Evolutionary conservation across 2,329 filamentous ascomycete species (phyloP), one percentile per base, ranked within the genome.

Genomic region (Sclerotinia minor): DNA sequence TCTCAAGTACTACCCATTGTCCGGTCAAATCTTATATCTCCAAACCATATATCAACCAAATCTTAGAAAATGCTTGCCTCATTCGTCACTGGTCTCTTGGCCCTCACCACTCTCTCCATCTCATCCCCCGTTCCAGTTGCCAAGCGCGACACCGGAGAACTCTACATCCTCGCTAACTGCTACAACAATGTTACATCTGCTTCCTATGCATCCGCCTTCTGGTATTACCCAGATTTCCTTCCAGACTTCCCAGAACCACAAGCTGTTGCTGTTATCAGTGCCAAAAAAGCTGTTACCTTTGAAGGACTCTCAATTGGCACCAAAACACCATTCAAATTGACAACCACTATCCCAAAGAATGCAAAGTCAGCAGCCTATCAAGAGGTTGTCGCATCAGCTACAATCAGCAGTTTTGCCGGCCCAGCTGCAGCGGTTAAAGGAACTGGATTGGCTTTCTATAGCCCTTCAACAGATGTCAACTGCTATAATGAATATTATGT

Each of bases 141-240:
- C 9, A 59, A 66, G 45, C 64, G 53, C 17, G 64, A 66, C 11
- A 66, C 64, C 13, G 53, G 44, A n/a, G 64, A 66, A 8, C 64
- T 66, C 8, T 66, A 41, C 11, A 66, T 66, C 32, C 64, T 66
- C 29, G n/a, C 64, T 29, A 59, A 65, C 44, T 65, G 64, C 41
- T 59, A 65, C 64, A 59, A 47, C 44, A 65, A 58, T 17, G 7
- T 65, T 29, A 65, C 64, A n/a, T 26, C 29, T 15, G 26, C 50
- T 19, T 65, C 52, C 21, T 59, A 65, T n/a, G 64, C 52, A n/a
- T 57, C 64, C 5, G 41, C 64, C 17, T 65, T 65, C 53, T 65
- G 53, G 41, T 65, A 65, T 53, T 65, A 65, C 64, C 64, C 64
- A 15, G 52, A 65, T 19, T 65, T 49, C 44, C 53, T 65, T n/a